phyloP scores from a whole-genome alignment of 1,139 yeast species.

The Hanseniaspora sp. region DNA sequence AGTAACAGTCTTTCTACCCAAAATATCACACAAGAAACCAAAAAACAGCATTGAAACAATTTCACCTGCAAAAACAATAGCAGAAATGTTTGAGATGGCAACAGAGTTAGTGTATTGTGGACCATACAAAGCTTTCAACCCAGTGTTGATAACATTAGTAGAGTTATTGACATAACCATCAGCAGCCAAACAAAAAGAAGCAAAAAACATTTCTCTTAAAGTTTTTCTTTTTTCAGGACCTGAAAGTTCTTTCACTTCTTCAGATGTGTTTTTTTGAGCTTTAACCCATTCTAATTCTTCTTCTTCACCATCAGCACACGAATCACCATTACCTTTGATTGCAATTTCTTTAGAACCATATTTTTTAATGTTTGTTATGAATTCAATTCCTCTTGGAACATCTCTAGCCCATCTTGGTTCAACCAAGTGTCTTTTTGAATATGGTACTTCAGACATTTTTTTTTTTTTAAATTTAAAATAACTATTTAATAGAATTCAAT shows the following conservation, averaged over 20 bases:
- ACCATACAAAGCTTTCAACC: conserved; percentile 58
- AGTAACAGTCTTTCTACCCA: conserved; percentile 76
- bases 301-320: conserved; percentile 11
- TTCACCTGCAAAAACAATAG: conserved; percentile 84
- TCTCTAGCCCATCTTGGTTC: conserved; percentile 15
- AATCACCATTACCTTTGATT: background rate
- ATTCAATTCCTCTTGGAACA: conserved; percentile 9
- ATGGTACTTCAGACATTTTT: conserved; percentile 1
- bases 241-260: conserved; percentile 1
- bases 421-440: conserved; percentile 8
- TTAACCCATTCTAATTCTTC: conserved; percentile 10
- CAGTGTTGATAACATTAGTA: conserved; percentile 62
- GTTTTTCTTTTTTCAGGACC: conserved; percentile 22
- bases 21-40: conserved; percentile 69
- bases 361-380: conserved; percentile 7
- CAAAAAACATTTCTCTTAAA: conserved; percentile 66
- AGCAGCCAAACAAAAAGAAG: conserved; percentile 85
- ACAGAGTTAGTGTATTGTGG: conserved; percentile 45
- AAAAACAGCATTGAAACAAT: conserved; percentile 72
- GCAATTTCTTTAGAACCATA: conserved; percentile 9
- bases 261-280: background rate
- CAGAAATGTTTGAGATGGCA: conserved; percentile 67
- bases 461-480: too few species aligned
- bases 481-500: too few species aligned
- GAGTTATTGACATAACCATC: conserved; percentile 87